Evolutionary conservation across 1,284 basidiomycete species (phyloP).

Genomic region (Porphyrellus sp.): DNA sequence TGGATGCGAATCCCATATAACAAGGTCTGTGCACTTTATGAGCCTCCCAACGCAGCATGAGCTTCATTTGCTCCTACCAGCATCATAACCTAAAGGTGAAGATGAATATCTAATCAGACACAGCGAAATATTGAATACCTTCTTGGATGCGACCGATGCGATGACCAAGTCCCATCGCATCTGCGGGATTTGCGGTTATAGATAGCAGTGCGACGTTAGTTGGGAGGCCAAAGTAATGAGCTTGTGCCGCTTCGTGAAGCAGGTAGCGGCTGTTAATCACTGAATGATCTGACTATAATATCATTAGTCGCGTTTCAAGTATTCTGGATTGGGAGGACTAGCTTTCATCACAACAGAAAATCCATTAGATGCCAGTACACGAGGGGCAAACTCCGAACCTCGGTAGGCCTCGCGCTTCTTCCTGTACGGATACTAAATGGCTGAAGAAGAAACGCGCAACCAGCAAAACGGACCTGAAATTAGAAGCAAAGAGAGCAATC

Average conservation of each 20-base stretch:
- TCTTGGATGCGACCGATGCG: slow-evolving; percentile 53
- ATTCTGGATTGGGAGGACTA: not conserved
- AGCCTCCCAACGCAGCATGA: not conserved
- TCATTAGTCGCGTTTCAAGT: not conserved
- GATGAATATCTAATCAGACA: not conserved
- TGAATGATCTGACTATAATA: slow-evolving; percentile 42
- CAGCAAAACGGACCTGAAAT: slow-evolving; percentile 37
- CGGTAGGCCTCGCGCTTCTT: slow-evolving; percentile 68
- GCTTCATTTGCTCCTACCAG: slow-evolving; percentile 29
- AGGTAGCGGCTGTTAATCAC: slow-evolving; percentile 59
- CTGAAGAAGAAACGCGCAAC: not conserved
- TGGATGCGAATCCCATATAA: slow-evolving; percentile 54
- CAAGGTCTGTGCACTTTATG: slow-evolving; percentile 34
- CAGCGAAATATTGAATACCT: slow-evolving; percentile 7
- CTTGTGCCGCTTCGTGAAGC: slow-evolving; percentile 64
- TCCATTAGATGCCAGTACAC: slow-evolving; percentile 55
- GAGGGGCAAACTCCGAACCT: slow-evolving; percentile 61
- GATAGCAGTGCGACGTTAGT: slow-evolving; percentile 44
- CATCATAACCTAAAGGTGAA: slow-evolving; percentile 38
- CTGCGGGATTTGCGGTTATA: slow-evolving; percentile 58
- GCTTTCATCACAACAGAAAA: slow-evolving; percentile 56
- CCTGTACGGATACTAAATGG: slow-evolving; percentile 21
- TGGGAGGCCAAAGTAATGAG: slow-evolving; percentile 53
- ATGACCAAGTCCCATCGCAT: slow-evolving; percentile 58
- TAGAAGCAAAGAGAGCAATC: slow-evolving; percentile 70